Evolutionary conservation across 768 basidiomycete genomes (phyloP), one percentile per base, ranked within the genome.

Genomic region (Naganishia randhawae): DNA sequence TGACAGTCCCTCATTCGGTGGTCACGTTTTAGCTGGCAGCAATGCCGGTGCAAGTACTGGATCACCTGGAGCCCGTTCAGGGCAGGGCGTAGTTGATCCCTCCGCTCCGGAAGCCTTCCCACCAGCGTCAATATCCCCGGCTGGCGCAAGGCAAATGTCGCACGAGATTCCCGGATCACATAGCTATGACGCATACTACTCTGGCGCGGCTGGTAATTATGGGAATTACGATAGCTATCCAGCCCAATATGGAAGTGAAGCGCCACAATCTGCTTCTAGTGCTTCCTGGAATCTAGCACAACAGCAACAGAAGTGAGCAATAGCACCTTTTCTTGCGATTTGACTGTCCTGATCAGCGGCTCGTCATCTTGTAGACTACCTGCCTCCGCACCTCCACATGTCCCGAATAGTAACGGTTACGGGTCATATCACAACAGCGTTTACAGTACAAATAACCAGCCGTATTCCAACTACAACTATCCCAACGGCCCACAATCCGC

Each of bases 381-480:
- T 17, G 22, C 70, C 25, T 73, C 73, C 6, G 73, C 75, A 11
- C 69, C 71, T 22, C 57, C 66, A 29, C 65, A 69, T 52, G 63
- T n/a, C 2, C 22, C 42, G 32, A 37, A 29, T 22, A 31, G 63
- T 8, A 45, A 48, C n/a, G 27, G 31, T 45, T 64, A 48, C 25
- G 13, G 17, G 19, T 48, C 63, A 19, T 64, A 64, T 32, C 42
- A 33, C 29, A 50, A 51, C 50, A 31, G 8, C n/a, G 39, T 13
- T 31, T 48, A 51, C 45, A 64, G 27, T 19, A 14, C n/a, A 29
- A 13, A n/a, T 9, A 22, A 19, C 22, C 63, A 48, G 31, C 45
- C 48, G 11, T 51, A 48, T 33, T 37, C 50, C 63, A 50, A 33
- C 45, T 51, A 64, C 39, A 45, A 39, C 19, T 51, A 64, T 29